Evolutionary conservation across 345 rosid genomes (phyloP).

Genomic region (Melaleuca alternifolia): DNA sequence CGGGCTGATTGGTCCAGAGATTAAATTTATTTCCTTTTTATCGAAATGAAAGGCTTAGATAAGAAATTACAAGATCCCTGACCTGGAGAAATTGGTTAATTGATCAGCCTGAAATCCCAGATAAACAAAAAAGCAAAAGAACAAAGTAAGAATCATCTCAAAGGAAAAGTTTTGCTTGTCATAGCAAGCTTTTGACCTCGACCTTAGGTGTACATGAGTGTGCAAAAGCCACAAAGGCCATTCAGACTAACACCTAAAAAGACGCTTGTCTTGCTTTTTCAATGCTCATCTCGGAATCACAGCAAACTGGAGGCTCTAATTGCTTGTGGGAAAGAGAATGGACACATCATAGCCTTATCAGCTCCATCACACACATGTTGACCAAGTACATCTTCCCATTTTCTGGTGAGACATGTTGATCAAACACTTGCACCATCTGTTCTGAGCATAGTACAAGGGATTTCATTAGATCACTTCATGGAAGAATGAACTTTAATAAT

Average conservation of each 20-base stretch:
- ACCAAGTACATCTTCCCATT: not conserved
- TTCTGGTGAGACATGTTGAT: not conserved
- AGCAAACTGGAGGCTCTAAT: not conserved
- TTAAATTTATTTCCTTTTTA: not conserved
- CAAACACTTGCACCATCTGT: not conserved
- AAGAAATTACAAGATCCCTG: not conserved
- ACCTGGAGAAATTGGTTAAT: not conserved
- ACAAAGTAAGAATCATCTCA: not conserved
- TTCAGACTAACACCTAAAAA: not conserved
- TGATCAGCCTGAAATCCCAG: not conserved
- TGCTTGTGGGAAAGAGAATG: not conserved
- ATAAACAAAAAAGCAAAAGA: not conserved
- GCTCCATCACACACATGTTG: not conserved
- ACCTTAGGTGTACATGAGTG: not conserved
- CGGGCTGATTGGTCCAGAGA: not conserved
- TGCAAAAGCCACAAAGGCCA: not conserved
- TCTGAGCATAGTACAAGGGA: not conserved
- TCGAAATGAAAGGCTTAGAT: not conserved
- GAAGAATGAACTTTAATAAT: not conserved
- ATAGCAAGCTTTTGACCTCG: not conserved
- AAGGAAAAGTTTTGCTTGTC: not conserved
- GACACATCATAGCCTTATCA: not conserved
- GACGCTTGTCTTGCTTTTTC: not conserved
- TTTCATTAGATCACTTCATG: not conserved
- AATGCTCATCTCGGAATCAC: not conserved